Base-by-base conservation (phyloP, 106 monocot species). In the Vanilla planifolia region DNA sequence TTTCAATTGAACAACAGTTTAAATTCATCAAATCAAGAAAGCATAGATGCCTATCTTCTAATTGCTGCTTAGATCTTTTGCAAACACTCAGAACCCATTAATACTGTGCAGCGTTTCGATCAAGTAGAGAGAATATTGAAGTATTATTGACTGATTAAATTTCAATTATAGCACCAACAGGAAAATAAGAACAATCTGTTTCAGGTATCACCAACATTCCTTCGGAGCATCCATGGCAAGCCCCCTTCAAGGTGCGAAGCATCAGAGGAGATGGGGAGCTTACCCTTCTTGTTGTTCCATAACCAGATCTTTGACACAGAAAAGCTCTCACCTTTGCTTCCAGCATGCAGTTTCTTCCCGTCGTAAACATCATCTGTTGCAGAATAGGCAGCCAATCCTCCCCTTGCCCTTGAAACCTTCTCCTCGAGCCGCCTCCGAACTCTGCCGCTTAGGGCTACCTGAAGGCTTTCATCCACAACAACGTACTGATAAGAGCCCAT, bases 401-500 rank as follows among this genome's bases (percentile, higher is more conserved):
- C 65, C 48, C 53, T 79, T 9, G 62, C 60, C 46, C 40, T 75
- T 0, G 10, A 52, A 23, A 41, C 48, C 9, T 60, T 55, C 14
- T 34, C 65, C 55, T 75, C 77, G 24, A 42, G 60, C 16, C 19
- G 62, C 29, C 71, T 70, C 13, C 40, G 71, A 2, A 56, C 36
- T 2, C 67, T 50, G 33, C 39, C 47, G 24, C 55, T 42, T 20
- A 89, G 58, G 11, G 79, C 60, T 39, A 94, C 95, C 35, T 73
- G 72, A 45, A 95, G 80, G 66, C 76, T 50, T 9, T 71, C 72
- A 69, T 79, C 84, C 5, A 65, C 84, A 10, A 88, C 84, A 24
- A 98, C 79, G 53, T 92, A 98, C 35, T 98, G 81, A 63, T 79
- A 88, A 33, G 87, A 91, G 0, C 96, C 91, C 96, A 98, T 88